Base-by-base conservation (phyloP, 805 yeast genomes). In the Teunomyces stri region DNA sequence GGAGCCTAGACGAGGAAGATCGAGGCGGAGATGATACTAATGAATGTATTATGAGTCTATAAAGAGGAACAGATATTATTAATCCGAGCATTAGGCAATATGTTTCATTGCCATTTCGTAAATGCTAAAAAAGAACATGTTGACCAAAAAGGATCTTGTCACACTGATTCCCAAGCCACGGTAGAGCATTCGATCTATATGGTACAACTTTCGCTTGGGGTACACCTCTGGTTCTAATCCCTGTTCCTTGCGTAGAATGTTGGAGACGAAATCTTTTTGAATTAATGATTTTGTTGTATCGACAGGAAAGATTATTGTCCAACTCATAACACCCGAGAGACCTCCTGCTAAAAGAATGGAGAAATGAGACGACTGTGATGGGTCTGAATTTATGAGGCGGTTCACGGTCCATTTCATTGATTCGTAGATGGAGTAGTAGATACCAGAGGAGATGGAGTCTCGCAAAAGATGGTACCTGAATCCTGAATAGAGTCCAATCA, bases 261-360 rank as follows among this genome's bases (percentile, higher is more conserved):
- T 82, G 27, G 84, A 72, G 21, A 88, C 85, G 4, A 85, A 72
- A 56, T 88, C 92, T 48, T 85, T 79, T 59, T 89, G 96, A 38
- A 81, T 76, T 48, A 84, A 74, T 1, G 91, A 81, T 60, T 89
- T 89, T 49, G 85, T 72, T 0, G 96, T 89, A 62, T 89, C 96
- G 9, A 89, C 61, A 3, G 96, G 95, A 66, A 85, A 89, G 3
- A 88, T 83, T 0, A 81, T 63, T 2, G 81, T 65, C 95, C 96
- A 88, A 43, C 89, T 76, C 13, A 85, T 65, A 13, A 84, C 77
- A 2, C 96, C 96, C 3, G 94, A 80, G 20, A 82, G 52, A 0
- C 89, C 96, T n/a, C 95, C 96, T 0, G 92, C 86, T 2, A 83
- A 46, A 44, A 55, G 67, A 47, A 56, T 71, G 43, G 68, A 57